Conservation (phyloP, 83 land plant species). For the Isoetes engelmannii region DNA sequence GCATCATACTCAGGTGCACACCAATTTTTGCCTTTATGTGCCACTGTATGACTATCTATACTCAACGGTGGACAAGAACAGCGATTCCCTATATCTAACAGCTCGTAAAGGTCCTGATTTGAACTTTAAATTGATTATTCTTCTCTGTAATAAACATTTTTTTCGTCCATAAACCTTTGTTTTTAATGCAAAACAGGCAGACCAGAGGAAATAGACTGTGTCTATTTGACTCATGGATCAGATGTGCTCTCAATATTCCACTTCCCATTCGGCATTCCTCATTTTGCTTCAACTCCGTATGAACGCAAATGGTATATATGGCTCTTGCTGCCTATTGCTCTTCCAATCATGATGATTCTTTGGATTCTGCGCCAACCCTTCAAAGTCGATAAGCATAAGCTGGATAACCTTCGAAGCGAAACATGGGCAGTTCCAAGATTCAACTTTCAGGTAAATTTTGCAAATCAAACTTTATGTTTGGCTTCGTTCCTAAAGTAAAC, state of each 20-base stretch:
- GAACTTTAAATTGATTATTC: not conserved
- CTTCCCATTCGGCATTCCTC: conserved; percentile 45
- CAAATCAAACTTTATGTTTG: not conserved
- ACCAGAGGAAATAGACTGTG: conserved; percentile 39
- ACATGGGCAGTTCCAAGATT: conserved; percentile 57
- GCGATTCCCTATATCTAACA: conserved; percentile 39
- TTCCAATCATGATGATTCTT: conserved; percentile 20
- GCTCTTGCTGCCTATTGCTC: conserved; percentile 44
- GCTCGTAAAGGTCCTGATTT: conserved; percentile 18
- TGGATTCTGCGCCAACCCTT: conserved; percentile 39
- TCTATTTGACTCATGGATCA: conserved; percentile 57
- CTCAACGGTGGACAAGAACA: conserved; percentile 51
- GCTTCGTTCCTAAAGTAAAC: not conserved
- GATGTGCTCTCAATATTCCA: conserved; percentile 50
- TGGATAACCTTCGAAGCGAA: conserved; percentile 37
- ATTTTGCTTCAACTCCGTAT: conserved; percentile 43
- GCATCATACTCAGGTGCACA: conserved; percentile 64
- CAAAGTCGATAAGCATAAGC: conserved; percentile 36
- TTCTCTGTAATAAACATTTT: not conserved
- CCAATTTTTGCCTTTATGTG: conserved; percentile 72
- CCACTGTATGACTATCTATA: conserved; percentile 73
- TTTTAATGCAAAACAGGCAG: conserved; percentile 14
- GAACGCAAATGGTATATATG: conserved; percentile 40
- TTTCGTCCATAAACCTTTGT: not conserved
- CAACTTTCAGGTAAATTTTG: conserved; percentile 40